Percentiles rank a stretch among this genome's conserved stretches.
Conservation (phyloP, 2,329 filamentous ascomycete genomes). For the Mycocentrospora acerina region DNA sequence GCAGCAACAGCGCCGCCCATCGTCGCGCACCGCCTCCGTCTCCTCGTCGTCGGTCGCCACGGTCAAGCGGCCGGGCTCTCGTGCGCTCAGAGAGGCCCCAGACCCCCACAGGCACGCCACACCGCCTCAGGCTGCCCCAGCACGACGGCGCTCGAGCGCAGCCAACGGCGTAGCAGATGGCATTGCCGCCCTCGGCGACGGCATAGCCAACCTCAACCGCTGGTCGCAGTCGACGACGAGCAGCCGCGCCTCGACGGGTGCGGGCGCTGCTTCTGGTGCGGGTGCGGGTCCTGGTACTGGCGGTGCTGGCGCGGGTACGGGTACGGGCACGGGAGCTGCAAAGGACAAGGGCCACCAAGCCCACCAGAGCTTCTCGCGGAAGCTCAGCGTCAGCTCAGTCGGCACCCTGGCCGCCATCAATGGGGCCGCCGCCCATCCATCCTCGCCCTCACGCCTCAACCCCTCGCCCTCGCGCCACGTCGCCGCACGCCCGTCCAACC, state of each 20-base stretch:
- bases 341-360: too few relatives aligned
- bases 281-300: too few relatives aligned
- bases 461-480: conserved; percentile 24
- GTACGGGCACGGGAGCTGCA: too few relatives aligned
- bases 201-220: conserved; percentile 55
- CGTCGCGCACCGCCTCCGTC: conserved; percentile 47
- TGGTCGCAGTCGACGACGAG: conserved; percentile 61
- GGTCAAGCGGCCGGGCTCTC: conserved; percentile 46
- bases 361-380: conserved; percentile 37
- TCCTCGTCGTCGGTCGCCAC: conserved; percentile 48
- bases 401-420: conserved; percentile 30
- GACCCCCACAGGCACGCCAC: conserved; percentile 28
- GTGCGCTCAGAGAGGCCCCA: conserved; percentile 36
- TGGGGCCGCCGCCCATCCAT: conserved; percentile 34
- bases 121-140: conserved; percentile 26
- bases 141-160: conserved; percentile 45
- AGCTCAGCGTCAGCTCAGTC: conserved; percentile 42
- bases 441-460: conserved; percentile 32
- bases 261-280: too few relatives aligned
- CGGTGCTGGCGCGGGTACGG: too few relatives aligned
- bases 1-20: conserved; percentile 24
- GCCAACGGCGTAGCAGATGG: conserved; percentile 43
- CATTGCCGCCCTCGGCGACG: conserved; percentile 44
- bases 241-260: conserved; percentile 46
- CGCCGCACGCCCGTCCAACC: conserved; percentile 10